These are phyloP conservation scores for Debaryomycetaceae sp. DNA, from an alignment of 1,139 yeast species.

Conservation along the genomic window DNA sequence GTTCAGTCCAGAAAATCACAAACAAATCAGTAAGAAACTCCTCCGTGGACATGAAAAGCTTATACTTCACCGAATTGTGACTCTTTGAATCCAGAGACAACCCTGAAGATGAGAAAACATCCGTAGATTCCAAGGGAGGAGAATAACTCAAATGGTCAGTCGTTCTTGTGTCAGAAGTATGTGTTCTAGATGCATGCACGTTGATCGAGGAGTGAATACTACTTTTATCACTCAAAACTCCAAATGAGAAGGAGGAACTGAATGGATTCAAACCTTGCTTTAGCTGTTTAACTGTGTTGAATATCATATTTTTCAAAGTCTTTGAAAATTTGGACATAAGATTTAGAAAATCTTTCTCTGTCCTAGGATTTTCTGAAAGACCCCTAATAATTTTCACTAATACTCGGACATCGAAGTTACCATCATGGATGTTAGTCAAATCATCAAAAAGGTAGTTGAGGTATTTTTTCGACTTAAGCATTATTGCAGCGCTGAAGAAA, in stretches of 20 bases:
- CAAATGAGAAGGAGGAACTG: not conserved
- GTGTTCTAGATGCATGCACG: not conserved
- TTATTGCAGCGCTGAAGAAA: slow-evolving; percentile 41
- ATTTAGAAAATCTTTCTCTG: slow-evolving; percentile 18
- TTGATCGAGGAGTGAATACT: not conserved
- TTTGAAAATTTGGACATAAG: slow-evolving; percentile 22
- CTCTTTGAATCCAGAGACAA: not conserved
- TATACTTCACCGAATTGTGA: not conserved
- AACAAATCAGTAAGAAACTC: slow-evolving; percentile 36
- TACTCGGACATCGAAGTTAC: slow-evolving; percentile 26
- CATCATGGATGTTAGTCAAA: slow-evolving; percentile 16
- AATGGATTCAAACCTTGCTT: slow-evolving; percentile 8
- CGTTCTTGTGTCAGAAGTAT: not conserved
- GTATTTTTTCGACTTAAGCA: slow-evolving; percentile 38
- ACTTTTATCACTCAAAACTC: not conserved
- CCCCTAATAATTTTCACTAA: slow-evolving; percentile 40
- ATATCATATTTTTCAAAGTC: slow-evolving; percentile 27
- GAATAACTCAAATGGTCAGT: not conserved
- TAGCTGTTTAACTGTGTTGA: slow-evolving; percentile 28
- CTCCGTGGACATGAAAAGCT: slow-evolving; percentile 12
- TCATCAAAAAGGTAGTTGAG: slow-evolving; percentile 20
- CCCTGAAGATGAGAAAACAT: not conserved
- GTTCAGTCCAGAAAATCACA: slow-evolving; percentile 30
- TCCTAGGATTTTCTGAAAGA: slow-evolving; percentile 28
- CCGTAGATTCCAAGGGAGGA: not conserved